Base-by-base conservation (phyloP, 805 yeast species). In the Komagataella ulmi region DNA sequence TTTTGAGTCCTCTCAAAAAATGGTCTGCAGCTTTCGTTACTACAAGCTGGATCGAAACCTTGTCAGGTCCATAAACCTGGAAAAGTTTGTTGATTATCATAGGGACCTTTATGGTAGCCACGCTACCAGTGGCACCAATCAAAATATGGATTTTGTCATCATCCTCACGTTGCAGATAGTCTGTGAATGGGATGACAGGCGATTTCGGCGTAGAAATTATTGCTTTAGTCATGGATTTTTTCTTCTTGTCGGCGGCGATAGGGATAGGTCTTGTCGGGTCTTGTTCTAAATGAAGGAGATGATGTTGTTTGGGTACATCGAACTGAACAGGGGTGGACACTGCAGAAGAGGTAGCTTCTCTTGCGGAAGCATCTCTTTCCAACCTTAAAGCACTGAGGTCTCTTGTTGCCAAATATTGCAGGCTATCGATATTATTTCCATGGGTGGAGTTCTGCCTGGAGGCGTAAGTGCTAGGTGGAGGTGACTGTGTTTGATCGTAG, bases 81-180 rank as follows among this genome's bases (percentile, higher is more conserved):
- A 83, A 84, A 49, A 93, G 73, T 64, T 88, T 88, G 61, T 85
- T 95, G 56, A 93, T 88, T 45, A 93, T 88, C 57, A 85, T 66
- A 0, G 97, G 96, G 19, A 93, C 83, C 65, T 93, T 93, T 56
- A 93, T 88, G 2, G 98, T 88, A 4, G 99, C 99, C 3, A 93
- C 97, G 1, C 96, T 86, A 1, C 99, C 99, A 1, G 98, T 88
- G 17, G 95, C 95, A 17, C 95, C 99, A 46, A 93, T 72, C 53
- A 93, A 71, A 47, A 93, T 82, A 65, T 93, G 99, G 52, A 88
- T 74, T 61, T 89, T 90, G 47, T 83, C 85, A 63, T 88, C 96
- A 62, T 88, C 93, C 64, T 84, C 68, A 59, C 80, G 81, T 52
- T 79, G 77, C 53, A 86, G 71, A 62, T 80, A 85, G 56, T 85